Conservation (phyloP, 331 rosid species). For the Quercus phellos region DNA sequence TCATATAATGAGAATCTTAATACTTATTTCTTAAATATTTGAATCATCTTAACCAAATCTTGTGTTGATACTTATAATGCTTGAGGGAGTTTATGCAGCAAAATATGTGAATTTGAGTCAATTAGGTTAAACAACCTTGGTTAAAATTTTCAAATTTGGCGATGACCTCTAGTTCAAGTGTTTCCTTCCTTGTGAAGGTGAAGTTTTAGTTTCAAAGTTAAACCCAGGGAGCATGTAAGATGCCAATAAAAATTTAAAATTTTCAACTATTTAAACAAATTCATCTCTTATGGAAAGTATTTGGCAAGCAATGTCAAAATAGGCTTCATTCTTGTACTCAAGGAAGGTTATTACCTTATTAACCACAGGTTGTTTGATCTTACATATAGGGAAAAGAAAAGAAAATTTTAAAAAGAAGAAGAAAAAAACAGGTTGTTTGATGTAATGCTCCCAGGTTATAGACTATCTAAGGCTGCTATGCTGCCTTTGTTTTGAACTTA, state of each 20-base stretch:
- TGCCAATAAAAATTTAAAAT: too few species aligned
- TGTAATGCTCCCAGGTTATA: background rate
- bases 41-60: background rate
- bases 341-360: background rate
- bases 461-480: background rate
- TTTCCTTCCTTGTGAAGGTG: too few species aligned
- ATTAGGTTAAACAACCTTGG: background rate
- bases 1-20: background rate
- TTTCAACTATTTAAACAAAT: background rate
- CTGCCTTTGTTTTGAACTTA: background rate
- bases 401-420: too few species aligned
- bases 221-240: too few species aligned
- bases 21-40: background rate
- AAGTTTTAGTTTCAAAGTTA: too few species aligned
- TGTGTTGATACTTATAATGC: background rate
- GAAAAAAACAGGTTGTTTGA: background rate
- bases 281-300: background rate
- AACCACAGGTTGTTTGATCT: background rate
- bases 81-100: background rate
- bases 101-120: background rate
- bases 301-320: background rate
- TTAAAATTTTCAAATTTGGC: background rate
- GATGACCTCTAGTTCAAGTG: too few species aligned
- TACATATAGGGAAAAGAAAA: too few species aligned
- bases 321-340: background rate